These are phyloP conservation scores for Casuarina equisetifolia DNA, from an alignment of 306 rosid genomes.

Conservation along the genomic window DNA sequence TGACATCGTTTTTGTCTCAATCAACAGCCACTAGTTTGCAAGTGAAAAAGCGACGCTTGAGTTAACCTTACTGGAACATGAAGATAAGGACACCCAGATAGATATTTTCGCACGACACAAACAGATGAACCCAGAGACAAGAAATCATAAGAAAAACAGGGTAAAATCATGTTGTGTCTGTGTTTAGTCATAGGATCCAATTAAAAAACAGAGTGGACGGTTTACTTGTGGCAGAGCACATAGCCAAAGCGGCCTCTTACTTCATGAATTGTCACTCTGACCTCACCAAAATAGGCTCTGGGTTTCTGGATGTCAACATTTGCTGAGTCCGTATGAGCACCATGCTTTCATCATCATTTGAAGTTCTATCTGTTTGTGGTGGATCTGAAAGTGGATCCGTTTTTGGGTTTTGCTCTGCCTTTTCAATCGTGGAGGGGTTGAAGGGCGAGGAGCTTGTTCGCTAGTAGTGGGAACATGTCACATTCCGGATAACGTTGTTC, in stretches of 20 bases:
- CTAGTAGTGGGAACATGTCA: neutral
- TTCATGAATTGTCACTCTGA: constrained; percentile 28
- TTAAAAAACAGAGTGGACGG: neutral
- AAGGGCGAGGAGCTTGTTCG: too few species aligned
- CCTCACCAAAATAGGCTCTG: constrained; percentile 15
- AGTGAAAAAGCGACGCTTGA: neutral
- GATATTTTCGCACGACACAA: neutral
- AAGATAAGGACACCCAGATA: constrained; percentile 9
- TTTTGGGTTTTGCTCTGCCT: neutral
- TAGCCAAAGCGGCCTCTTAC: constrained; percentile 9
- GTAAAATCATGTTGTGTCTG: neutral
- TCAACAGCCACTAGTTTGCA: neutral
- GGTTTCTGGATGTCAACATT: neutral
- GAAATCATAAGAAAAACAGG: neutral
- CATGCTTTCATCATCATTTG: constrained; percentile 3
- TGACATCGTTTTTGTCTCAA: constrained; percentile 1
- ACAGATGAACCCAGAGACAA: neutral
- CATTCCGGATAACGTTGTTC: neutral
- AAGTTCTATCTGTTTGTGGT: neutral
- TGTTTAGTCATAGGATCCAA: neutral
- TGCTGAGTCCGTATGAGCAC: neutral
- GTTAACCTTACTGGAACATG: neutral
- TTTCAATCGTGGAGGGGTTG: neutral
- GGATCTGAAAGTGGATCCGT: neutral
- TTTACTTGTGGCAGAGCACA: neutral